Base-by-base conservation (phyloP, 2,329 filamentous ascomycete species). In the Penicillium corylophilum region DNA sequence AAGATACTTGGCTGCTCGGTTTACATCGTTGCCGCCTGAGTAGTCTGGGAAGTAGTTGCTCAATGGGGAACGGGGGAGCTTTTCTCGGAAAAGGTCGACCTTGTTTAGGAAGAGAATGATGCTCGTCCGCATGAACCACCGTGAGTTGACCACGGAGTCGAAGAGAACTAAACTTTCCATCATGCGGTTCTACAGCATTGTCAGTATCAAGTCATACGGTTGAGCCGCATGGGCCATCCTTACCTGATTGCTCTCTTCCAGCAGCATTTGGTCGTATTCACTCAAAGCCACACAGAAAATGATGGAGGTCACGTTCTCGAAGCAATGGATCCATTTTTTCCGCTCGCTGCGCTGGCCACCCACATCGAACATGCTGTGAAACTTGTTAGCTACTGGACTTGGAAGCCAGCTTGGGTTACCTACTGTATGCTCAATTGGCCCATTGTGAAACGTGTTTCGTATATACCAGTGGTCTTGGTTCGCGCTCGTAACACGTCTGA, bases 301-400 rank as follows among this genome's bases (percentile, higher is more conserved):
- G 73, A 99, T 99, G 4, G 94, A 97, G 39, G 94, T 99, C 65
- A 99, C 94, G 65, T 97, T 97, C 74, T 99, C 94, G 73, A 99
- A 99, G 77, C 94, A 99, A 76, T 99, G 94, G 69, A 99, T 99
- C 94, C 94, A 99, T 78, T 99, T 99, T 80, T 99, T 99, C 57
- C 94, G 84, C 75, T 99, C 94, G 72, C 93, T 97, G 69, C 94
- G 82, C 75, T 99, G 94, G 22, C 94, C 94, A 57, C 94, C 94
- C 4, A 99, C 94, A 72, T 99, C 94, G 70, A 99, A 99, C 94
- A 99, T 99, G 77, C 93, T 97, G 68, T 50, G 12, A 35, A 24
- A 16, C 18, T 18, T 41, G 52, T 66, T 46, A 64, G 53, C 36
- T 44, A 69, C 7, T 22, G 18, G 40, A 38, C 9, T 20, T 22